These are phyloP conservation scores for Candida cerambycidarum DNA, from an alignment of 805 yeast species.

Conservation along the genomic window DNA sequence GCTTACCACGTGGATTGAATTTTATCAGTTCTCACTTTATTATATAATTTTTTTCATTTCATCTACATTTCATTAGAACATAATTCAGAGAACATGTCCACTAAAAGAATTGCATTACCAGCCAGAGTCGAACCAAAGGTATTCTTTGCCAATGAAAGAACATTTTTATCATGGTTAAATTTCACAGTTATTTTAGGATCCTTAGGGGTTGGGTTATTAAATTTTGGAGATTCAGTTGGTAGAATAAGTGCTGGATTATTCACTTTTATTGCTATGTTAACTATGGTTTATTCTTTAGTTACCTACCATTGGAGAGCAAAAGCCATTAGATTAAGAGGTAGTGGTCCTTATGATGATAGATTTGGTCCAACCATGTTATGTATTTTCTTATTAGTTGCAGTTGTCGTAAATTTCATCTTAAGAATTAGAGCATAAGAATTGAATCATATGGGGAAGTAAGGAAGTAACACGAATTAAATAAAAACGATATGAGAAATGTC, in stretches of 20 bases:
- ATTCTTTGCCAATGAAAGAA: conserved; percentile 97
- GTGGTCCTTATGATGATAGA: conserved; percentile 99
- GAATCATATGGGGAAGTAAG: neutral
- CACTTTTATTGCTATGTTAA: conserved; percentile 95
- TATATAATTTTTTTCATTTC: neutral
- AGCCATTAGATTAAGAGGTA: conserved; percentile 95
- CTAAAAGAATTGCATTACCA: conserved; percentile 93
- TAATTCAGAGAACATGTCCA: conserved; percentile 28
- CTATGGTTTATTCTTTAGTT: conserved; percentile 92
- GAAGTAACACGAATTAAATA: neutral
- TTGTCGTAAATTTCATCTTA: conserved; percentile 85
- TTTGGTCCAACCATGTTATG: conserved; percentile 98
- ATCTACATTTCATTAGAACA: too few relatives aligned
- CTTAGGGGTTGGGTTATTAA: conserved; percentile 90
- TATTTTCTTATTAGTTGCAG: conserved; percentile 88
- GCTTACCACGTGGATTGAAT: conserved; percentile 8
- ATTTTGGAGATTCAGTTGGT: conserved; percentile 94
- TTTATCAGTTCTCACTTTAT: neutral
- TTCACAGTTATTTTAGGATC: conserved; percentile 98
- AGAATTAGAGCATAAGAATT: conserved; percentile 63
- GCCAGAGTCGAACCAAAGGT: conserved; percentile 99
- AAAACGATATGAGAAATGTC: neutral
- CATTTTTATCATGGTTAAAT: conserved; percentile 96
- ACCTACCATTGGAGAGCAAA: conserved; percentile 99
- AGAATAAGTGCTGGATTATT: conserved; percentile 90